Percentiles rank a stretch among this genome's conserved stretches.
phyloP scores from a whole-genome alignment of 2,329 filamentous ascomycete genomes.

The Biscogniauxia mediterranea region DNA sequence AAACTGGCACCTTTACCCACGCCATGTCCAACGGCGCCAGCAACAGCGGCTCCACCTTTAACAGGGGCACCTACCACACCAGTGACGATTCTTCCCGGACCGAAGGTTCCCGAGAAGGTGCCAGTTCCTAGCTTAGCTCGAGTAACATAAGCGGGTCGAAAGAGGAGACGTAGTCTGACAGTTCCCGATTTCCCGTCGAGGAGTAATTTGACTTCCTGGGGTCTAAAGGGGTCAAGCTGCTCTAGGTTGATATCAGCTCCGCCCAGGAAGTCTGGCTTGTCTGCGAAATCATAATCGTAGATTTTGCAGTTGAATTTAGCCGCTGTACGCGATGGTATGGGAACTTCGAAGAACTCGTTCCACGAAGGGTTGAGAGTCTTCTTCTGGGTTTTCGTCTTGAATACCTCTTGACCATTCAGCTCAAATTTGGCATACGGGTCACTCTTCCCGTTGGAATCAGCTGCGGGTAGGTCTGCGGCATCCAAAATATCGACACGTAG shows the following conservation, averaged over 20 bases:
- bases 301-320: conserved; percentile 81
- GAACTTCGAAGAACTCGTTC: conserved; percentile 93
- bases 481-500: conserved; percentile 92
- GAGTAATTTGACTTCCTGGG: conserved; percentile 69
- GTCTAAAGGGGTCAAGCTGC: conserved; percentile 79
- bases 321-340: conserved; percentile 78
- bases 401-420: conserved; percentile 82
- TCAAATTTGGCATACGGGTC: conserved; percentile 96
- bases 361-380: conserved; percentile 93
- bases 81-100: conserved; percentile 83
- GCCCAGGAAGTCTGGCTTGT: conserved; percentile 90
- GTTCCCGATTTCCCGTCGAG: conserved; percentile 89
- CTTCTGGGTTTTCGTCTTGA: conserved; percentile 95
- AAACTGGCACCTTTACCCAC: conserved; percentile 91
- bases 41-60: conserved; percentile 82
- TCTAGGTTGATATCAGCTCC: conserved; percentile 72
- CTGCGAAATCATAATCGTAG: conserved; percentile 95
- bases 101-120: conserved; percentile 90
- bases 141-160: conserved; percentile 89
- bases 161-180: conserved; percentile 79
- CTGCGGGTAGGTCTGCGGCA: conserved; percentile 81
- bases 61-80: conserved; percentile 83
- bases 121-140: conserved; percentile 85
- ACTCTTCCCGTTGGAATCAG: conserved; percentile 93
- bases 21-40: conserved; percentile 67